A percentile compares a stretch with the other conserved stretches of the same genome.
phyloP scores from a whole-genome alignment of 495 filamentous ascomycete genomes.

The Daldinia decipiens region DNA sequence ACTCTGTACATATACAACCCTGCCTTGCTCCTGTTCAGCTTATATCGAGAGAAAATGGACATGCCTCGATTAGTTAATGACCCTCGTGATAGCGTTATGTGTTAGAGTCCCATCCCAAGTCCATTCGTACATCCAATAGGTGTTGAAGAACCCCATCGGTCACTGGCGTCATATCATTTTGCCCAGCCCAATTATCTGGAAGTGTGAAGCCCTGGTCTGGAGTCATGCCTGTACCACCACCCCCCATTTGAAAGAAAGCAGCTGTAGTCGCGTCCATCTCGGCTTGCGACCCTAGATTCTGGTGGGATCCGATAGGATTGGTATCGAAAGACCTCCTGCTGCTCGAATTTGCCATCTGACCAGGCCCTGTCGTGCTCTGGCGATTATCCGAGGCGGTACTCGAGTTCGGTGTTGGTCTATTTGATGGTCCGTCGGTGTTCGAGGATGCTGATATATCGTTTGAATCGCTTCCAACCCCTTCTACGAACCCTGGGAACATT shows the following conservation, averaged over 20 bases:
- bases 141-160: slow-evolving; percentile 60
- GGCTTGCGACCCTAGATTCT: slow-evolving; percentile 48
- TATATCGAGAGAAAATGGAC: not conserved
- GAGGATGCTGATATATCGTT: slow-evolving; percentile 56
- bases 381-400: slow-evolving; percentile 57
- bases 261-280: slow-evolving; percentile 47
- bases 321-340: slow-evolving; percentile 58
- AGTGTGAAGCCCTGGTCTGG: slow-evolving; percentile 51
- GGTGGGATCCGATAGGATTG: slow-evolving; percentile 55
- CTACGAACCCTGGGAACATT: slow-evolving; percentile 41
- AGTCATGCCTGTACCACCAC: slow-evolving; percentile 48
- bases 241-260: slow-evolving; percentile 51
- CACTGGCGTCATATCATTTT: slow-evolving; percentile 60
- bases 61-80: not conserved
- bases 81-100: slow-evolving; percentile 30
- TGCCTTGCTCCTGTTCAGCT: slow-evolving; percentile 29
- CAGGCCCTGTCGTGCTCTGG: slow-evolving; percentile 41
- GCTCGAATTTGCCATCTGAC: slow-evolving; percentile 45
- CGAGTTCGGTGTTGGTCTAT: slow-evolving; percentile 64
- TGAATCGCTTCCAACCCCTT: slow-evolving; percentile 47
- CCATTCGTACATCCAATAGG: slow-evolving; percentile 60
- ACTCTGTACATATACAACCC: not conserved
- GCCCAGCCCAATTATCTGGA: slow-evolving; percentile 52
- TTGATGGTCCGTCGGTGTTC: slow-evolving; percentile 53
- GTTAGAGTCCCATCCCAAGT: slow-evolving; percentile 53